Evolutionary conservation across 2,329 filamentous ascomycete species (phyloP).

Genomic region (Huntiella abstrusa): DNA sequence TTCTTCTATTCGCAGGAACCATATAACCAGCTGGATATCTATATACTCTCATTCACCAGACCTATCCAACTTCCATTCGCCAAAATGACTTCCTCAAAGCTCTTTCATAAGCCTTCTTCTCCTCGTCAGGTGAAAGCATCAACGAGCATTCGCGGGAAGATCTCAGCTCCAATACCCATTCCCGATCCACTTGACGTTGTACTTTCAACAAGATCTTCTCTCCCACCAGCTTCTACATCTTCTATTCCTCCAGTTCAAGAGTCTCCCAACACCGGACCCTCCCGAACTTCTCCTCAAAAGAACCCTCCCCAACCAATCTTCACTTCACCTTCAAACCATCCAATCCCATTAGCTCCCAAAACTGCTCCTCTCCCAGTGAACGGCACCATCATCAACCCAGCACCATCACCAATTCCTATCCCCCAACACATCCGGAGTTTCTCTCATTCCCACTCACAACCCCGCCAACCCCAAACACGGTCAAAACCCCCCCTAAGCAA

Average conservation of each 20-base stretch:
- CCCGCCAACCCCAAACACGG: not conserved
- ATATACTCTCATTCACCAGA: too few relatives aligned
- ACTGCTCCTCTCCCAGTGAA: slow-evolving; percentile 3
- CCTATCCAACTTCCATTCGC: too few relatives aligned
- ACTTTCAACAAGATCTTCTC: not conserved
- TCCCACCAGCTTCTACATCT: not conserved
- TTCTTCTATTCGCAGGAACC: too few relatives aligned
- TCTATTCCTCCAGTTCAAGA: slow-evolving; percentile 1
- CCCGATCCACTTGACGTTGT: slow-evolving; percentile 23
- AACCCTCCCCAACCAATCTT: too few relatives aligned
- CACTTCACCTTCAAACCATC: not conserved
- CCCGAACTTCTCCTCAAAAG: not conserved
- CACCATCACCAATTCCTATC: slow-evolving; percentile 1
- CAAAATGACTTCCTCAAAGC: too few relatives aligned
- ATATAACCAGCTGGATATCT: too few relatives aligned
- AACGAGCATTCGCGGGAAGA: slow-evolving; percentile 32
- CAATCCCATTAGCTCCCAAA: not conserved
- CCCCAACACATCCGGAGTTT: slow-evolving; percentile 5
- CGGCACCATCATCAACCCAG: not conserved
- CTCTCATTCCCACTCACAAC: slow-evolving; percentile 5
- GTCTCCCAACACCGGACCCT: not conserved
- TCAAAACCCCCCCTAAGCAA: slow-evolving; percentile 3
- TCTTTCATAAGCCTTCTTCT: too few relatives aligned
- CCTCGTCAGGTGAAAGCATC: too few relatives aligned
- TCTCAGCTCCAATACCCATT: slow-evolving; percentile 43